phyloP scores from a whole-genome alignment of 2,329 filamentous ascomycete species.

The Sporothrix pseudoabietina region DNA sequence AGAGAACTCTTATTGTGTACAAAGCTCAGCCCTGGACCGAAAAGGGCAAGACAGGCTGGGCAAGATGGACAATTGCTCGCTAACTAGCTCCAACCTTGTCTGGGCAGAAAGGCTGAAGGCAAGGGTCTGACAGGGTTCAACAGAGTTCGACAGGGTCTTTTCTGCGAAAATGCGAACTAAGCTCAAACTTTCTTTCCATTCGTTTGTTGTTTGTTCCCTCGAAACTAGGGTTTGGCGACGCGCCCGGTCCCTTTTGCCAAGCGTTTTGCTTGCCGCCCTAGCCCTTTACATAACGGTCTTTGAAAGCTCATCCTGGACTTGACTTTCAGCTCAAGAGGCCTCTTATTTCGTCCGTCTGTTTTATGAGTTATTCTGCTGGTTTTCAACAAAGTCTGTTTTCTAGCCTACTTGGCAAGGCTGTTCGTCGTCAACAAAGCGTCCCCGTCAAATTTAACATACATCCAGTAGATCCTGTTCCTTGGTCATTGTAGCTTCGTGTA shows the following conservation, averaged over 20 bases:
- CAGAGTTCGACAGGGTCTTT: neutral
- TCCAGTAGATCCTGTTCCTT: neutral
- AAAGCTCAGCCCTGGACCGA: neutral
- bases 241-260: neutral
- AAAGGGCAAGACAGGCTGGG: neutral
- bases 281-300: neutral
- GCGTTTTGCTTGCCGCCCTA: neutral
- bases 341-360: neutral
- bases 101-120: neutral
- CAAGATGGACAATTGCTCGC: neutral
- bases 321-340: neutral
- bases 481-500: neutral
- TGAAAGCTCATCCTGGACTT: neutral
- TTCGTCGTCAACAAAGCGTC: neutral
- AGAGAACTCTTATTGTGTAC: too few relatives aligned
- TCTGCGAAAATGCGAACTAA: neutral
- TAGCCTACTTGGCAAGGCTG: slow-evolving; percentile 11
- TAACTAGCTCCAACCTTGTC: neutral
- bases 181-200: neutral
- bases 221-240: neutral
- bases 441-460: neutral
- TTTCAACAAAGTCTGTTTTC: neutral
- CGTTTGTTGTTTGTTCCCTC: neutral
- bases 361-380: neutral
- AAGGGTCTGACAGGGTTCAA: neutral